These are phyloP conservation scores for Populus euphratica DNA, from an alignment of 345 rosid genomes.

Conservation along the genomic window DNA sequence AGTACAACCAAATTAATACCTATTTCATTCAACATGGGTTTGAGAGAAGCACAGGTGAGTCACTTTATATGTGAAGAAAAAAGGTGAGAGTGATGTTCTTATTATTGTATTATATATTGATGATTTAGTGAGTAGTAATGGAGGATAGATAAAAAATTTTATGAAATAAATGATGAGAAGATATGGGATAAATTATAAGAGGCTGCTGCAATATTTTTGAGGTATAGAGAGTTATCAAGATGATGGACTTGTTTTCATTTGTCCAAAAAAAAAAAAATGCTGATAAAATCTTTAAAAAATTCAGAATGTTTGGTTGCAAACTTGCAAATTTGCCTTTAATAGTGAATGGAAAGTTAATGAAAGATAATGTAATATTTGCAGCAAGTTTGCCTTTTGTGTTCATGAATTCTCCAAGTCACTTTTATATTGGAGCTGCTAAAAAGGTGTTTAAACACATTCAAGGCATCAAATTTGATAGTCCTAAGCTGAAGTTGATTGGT, in stretches of 20 bases:
- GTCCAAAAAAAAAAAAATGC: neutral
- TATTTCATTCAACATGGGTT: neutral
- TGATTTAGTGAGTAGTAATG: neutral
- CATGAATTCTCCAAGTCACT: too few relatives aligned
- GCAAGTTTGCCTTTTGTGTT: too few relatives aligned
- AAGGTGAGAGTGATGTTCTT: neutral
- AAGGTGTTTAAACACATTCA: too few relatives aligned
- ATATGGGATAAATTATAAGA: neutral
- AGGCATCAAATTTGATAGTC: too few relatives aligned
- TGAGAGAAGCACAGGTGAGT: neutral
- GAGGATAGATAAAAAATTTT: neutral
- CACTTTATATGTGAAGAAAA: neutral
- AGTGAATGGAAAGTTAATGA: neutral
- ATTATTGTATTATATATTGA: neutral
- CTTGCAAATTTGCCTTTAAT: neutral
- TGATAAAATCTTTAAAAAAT: neutral
- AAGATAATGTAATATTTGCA: neutral
- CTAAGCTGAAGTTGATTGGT: too few relatives aligned
- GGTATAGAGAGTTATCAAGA: too few relatives aligned
- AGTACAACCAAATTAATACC: neutral
- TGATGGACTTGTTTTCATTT: too few relatives aligned
- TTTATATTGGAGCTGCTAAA: too few relatives aligned
- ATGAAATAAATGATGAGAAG: slow-evolving; percentile 28
- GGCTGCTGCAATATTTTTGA: too few relatives aligned
- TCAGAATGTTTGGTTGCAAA: too few relatives aligned